A percentile compares a stretch with the other conserved stretches of the same genome.
These are phyloP conservation scores for Porodaedalea pini DNA, from an alignment of 1,284 basidiomycete species.

Conservation along the genomic window DNA sequence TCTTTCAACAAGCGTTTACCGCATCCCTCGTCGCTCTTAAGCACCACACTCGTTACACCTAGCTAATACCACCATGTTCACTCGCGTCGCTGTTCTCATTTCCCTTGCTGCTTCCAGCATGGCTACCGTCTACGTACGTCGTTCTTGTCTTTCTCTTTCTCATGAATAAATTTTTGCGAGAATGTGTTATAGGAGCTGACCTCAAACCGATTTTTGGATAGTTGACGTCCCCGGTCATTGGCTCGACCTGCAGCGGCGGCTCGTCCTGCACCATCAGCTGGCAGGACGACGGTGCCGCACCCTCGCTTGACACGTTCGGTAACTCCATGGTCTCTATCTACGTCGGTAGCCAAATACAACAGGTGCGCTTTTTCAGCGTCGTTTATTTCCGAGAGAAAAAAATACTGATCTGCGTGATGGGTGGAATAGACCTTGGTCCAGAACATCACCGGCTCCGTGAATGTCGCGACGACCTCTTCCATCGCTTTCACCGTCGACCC, in stretches of 20 bases:
- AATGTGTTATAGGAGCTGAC: conserved; percentile 4
- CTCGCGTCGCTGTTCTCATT: conserved; percentile 47
- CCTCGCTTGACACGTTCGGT: conserved; percentile 59
- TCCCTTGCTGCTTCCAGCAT: conserved; percentile 51
- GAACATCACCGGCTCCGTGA: conserved; percentile 48
- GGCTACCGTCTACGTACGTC: conserved; percentile 58
- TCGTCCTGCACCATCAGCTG: conserved; percentile 58
- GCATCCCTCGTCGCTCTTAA: conserved; percentile 11
- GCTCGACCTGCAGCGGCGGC: conserved; percentile 56
- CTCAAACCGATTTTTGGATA: conserved; percentile 28
- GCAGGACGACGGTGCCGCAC: conserved; percentile 59
- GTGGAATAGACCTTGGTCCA: conserved; percentile 60
- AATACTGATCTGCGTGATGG: conserved; percentile 10
- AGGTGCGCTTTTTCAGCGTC: conserved; percentile 41
- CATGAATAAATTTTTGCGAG: not conserved
- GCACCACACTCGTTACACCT: conserved; percentile 19
- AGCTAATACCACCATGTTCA: conserved; percentile 43
- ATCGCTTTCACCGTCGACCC: conserved; percentile 60
- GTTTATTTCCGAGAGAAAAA: not conserved
- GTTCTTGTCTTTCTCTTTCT: conserved; percentile 9
- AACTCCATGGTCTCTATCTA: conserved; percentile 63
- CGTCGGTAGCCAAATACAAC: conserved; percentile 55
- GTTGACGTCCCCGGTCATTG: conserved; percentile 58
- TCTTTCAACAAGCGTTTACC: not conserved
- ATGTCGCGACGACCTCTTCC: conserved; percentile 55